Conservation (phyloP, 1,284 basidiomycete genomes). For the Xerocomus cyaneibrunnescens region DNA sequence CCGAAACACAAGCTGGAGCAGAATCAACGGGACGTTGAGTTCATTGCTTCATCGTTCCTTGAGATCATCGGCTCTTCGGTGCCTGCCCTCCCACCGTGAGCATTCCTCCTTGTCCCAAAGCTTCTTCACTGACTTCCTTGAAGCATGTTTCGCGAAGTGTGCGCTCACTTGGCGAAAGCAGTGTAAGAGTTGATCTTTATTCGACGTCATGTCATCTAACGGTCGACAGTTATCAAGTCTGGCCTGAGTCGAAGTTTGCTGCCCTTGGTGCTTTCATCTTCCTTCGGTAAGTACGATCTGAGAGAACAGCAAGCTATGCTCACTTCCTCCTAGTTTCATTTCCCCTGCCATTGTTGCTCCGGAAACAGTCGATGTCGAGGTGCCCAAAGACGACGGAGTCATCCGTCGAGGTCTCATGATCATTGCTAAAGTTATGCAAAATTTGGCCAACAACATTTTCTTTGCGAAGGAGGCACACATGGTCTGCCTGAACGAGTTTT, state of each 20-base stretch:
- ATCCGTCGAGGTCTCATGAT: constrained; percentile 79
- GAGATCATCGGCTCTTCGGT: constrained; percentile 74
- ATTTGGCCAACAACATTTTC: constrained; percentile 89
- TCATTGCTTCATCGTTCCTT: constrained; percentile 76
- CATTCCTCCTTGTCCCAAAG: constrained; percentile 3
- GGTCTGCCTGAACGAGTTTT: constrained; percentile 77
- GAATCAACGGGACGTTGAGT: constrained; percentile 72
- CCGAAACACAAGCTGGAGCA: constrained; percentile 60
- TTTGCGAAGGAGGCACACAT: constrained; percentile 89
- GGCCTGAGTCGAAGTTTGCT: constrained; percentile 83
- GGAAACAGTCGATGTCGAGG: constrained; percentile 78
- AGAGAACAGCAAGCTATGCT: background rate
- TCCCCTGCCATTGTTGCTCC: constrained; percentile 87
- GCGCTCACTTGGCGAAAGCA: constrained; percentile 76
- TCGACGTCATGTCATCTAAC: constrained; percentile 17
- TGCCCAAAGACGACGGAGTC: constrained; percentile 60
- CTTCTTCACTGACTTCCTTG: constrained; percentile 7
- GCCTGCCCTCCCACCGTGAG: constrained; percentile 74
- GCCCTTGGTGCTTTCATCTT: constrained; percentile 93
- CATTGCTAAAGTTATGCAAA: constrained; percentile 90
- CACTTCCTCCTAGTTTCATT: constrained; percentile 56
- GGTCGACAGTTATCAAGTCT: constrained; percentile 48
- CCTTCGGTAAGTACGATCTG: constrained; percentile 53
- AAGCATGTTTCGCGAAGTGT: constrained; percentile 87
- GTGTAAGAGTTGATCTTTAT: constrained; percentile 55